Evolutionary conservation across 2,329 filamentous ascomycete genomes (phyloP).

Genomic region (Epichloe scottii): DNA sequence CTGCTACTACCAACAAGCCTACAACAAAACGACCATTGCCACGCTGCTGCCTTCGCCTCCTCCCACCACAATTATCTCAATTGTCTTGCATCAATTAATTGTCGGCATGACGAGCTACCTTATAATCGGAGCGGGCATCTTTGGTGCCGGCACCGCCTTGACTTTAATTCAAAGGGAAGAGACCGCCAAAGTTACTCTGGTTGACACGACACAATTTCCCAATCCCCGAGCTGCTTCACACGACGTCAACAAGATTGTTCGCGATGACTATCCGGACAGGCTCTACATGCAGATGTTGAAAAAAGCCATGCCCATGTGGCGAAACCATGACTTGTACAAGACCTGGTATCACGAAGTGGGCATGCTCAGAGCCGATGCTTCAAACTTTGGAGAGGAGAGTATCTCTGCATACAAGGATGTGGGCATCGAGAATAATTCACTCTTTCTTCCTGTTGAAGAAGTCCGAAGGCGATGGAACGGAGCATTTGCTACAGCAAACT

Average conservation of each 20-base stretch:
- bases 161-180: constrained; percentile 18
- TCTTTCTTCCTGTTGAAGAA: constrained; percentile 34
- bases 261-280: constrained; percentile 28
- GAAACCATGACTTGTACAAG: constrained; percentile 35
- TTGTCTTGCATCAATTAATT: background rate
- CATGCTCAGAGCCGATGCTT: constrained; percentile 31
- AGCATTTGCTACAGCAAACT: constrained; percentile 43
- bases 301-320: constrained; percentile 28
- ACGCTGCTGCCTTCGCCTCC: no score
- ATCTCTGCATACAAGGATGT: constrained; percentile 24
- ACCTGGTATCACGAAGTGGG: constrained; percentile 44
- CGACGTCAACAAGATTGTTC: constrained; percentile 31
- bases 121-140: constrained; percentile 31
- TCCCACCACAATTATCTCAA: no score
- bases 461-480: constrained; percentile 43
- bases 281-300: constrained; percentile 28
- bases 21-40: no score
- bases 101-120: constrained; percentile 14
- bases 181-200: constrained; percentile 19
- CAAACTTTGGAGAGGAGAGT: constrained; percentile 32
- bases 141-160: constrained; percentile 30
- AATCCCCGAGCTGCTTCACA: constrained; percentile 33
- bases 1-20: background rate
- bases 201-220: constrained; percentile 24
- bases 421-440: constrained; percentile 27